phyloP scores from a whole-genome alignment of 805 yeast genomes.

The Yamadazyma scolyti region DNA sequence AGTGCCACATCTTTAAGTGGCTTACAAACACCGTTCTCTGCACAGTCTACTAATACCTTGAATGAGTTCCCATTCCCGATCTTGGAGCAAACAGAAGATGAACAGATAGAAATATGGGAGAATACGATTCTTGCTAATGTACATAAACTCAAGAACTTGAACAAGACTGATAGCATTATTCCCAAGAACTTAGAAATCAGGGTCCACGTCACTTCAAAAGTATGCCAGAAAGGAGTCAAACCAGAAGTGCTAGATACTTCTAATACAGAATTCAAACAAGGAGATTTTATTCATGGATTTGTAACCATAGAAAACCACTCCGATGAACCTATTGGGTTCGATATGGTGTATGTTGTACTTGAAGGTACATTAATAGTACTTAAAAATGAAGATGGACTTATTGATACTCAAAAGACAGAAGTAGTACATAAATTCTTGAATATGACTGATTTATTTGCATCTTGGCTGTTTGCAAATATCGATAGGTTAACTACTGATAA shows the following conservation, averaged over 20 bases:
- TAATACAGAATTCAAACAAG: conserved; percentile 32
- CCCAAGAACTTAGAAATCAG: conserved; percentile 28
- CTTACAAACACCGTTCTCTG: conserved; percentile 13
- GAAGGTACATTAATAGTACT: conserved; percentile 32
- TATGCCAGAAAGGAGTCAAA: conserved; percentile 36
- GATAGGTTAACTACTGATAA: conserved; percentile 35
- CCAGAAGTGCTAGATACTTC: conserved; percentile 33
- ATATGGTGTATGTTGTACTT: conserved; percentile 42
- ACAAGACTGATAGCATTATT: conserved; percentile 23
- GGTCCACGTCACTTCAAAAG: conserved; percentile 32
- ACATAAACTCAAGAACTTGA: conserved; percentile 34
- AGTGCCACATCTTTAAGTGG: conserved; percentile 12
- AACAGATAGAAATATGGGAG: conserved; percentile 26
- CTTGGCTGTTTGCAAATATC: conserved; percentile 43
- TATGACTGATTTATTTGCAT: conserved; percentile 42
- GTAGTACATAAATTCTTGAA: conserved; percentile 36
- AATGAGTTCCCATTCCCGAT: conserved; percentile 17
- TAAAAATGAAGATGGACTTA: conserved; percentile 19
- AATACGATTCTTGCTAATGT: conserved; percentile 41
- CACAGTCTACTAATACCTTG: conserved; percentile 4
- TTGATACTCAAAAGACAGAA: conserved; percentile 21
- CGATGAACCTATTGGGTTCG: conserved; percentile 32
- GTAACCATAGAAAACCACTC: conserved; percentile 33
- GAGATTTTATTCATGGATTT: conserved; percentile 42
- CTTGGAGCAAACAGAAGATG: conserved; percentile 4